These are phyloP conservation scores for Pharus latifolius DNA, from an alignment of 176 grass and related monocot genomes.

Conservation along the genomic window DNA sequence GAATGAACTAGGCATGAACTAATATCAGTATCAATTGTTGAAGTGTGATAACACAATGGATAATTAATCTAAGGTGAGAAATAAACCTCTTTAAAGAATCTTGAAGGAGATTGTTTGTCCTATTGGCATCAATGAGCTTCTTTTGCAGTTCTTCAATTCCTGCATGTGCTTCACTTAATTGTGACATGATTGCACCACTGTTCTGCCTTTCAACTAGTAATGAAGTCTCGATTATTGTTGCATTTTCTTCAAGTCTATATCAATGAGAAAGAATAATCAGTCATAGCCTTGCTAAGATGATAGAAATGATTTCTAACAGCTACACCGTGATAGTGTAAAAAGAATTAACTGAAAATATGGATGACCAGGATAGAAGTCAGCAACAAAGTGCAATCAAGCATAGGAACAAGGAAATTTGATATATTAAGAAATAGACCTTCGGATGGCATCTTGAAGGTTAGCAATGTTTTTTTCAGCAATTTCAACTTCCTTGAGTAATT, in stretches of 20 bases:
- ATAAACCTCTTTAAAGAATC: slow-evolving; percentile 58
- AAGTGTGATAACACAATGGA: slow-evolving; percentile 19
- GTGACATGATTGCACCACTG: slow-evolving; percentile 19
- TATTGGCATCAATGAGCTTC: slow-evolving; percentile 44
- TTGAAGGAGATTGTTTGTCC: slow-evolving; percentile 49
- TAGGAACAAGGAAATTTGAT: not conserved
- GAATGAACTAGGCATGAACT: not conserved
- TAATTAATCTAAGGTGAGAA: slow-evolving; percentile 15
- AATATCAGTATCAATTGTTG: not conserved
- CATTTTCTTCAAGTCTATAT: slow-evolving; percentile 48
- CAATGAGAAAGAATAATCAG: slow-evolving; percentile 29
- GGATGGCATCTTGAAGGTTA: slow-evolving; percentile 41
- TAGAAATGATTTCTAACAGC: too few species aligned
- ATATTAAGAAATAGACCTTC: slow-evolving; percentile 21
- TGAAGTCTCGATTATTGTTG: slow-evolving; percentile 33
- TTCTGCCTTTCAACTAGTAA: slow-evolving; percentile 51
- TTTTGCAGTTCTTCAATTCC: slow-evolving; percentile 43
- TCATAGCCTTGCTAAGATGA: not conserved
- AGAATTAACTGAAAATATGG: not conserved
- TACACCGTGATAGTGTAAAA: not conserved
- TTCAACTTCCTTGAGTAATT: slow-evolving; percentile 41
- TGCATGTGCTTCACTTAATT: slow-evolving; percentile 34
- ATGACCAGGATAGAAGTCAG: slow-evolving; percentile 1
- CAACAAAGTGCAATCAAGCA: slow-evolving; percentile 7
- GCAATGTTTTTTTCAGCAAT: slow-evolving; percentile 33